phyloP scores from a whole-genome alignment of 768 basidiomycete genomes.

The Naematelia encephala region DNA sequence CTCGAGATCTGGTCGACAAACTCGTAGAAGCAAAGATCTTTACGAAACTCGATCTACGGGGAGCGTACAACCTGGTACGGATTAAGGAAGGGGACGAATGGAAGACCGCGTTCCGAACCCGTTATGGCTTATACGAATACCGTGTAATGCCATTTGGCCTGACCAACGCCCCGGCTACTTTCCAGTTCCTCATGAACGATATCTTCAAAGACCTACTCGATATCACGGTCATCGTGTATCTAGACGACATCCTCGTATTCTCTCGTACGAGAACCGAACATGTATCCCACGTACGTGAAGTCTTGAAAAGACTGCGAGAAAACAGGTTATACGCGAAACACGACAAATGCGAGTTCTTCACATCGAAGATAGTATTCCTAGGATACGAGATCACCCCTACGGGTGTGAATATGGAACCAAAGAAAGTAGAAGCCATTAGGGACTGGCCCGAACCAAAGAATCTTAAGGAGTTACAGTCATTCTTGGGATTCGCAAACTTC shows the following conservation, averaged over 20 bases:
- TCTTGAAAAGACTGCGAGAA: conserved; percentile 19
- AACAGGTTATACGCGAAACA: conserved; percentile 17
- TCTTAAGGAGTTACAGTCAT: conserved; percentile 51
- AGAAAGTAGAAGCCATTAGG: conserved; percentile 52
- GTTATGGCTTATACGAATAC: conserved; percentile 30
- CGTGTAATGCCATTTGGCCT: conserved; percentile 36
- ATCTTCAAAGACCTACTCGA: conserved; percentile 23
- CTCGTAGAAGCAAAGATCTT: conserved; percentile 20
- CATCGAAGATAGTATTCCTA: conserved; percentile 18
- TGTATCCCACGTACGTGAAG: conserved; percentile 14
- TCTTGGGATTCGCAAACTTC: conserved; percentile 56
- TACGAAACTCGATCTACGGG: conserved; percentile 50
- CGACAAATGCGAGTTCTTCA: conserved; percentile 31
- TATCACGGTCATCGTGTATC: conserved; percentile 15
- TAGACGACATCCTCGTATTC: conserved; percentile 35
- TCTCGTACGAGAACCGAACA: conserved; percentile 18
- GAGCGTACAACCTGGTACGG: conserved; percentile 54
- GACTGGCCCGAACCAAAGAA: conserved; percentile 53
- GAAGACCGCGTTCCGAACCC: conserved; percentile 54
- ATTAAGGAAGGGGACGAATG: conserved; percentile 54
- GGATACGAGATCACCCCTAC: conserved; percentile 18
- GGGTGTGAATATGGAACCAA: conserved; percentile 49
- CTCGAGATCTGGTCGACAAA: conserved; percentile 23
- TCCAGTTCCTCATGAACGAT: conserved; percentile 35
- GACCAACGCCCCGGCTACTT: conserved; percentile 29